phyloP scores from a whole-genome alignment of 139 green algal species.

The Pseudopediastrum boryanum region DNA sequence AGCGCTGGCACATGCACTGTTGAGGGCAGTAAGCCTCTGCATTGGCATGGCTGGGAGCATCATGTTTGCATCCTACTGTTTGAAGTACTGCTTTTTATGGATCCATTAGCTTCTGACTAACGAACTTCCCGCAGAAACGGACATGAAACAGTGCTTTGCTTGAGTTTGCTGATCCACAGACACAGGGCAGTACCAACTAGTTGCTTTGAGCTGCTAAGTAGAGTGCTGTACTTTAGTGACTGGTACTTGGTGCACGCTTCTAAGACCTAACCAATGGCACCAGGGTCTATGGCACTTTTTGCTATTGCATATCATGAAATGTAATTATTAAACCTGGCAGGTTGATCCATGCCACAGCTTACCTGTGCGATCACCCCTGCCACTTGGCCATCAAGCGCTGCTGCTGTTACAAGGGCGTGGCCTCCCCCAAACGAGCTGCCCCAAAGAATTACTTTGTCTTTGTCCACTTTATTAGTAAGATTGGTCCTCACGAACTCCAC shows the following conservation, averaged over 20 bases:
- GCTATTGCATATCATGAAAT: background rate
- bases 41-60: too few relatives aligned
- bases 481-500: slow-evolving; percentile 38
- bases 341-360: background rate
- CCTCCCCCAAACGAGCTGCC: slow-evolving; percentile 21
- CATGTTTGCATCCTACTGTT: too few relatives aligned
- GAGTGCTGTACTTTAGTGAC: background rate
- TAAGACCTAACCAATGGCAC: background rate
- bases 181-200: background rate
- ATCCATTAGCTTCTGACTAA: too few relatives aligned
- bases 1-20: too few relatives aligned
- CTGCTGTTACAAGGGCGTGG: slow-evolving; percentile 13
- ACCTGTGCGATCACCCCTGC: slow-evolving; percentile 36
- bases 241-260: background rate
- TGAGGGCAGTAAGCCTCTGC: too few relatives aligned
- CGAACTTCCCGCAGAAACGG: too few relatives aligned
- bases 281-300: background rate
- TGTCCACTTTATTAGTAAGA: background rate
- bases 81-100: too few relatives aligned
- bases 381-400: background rate
- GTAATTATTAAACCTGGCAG: background rate
- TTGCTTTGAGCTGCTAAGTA: background rate
- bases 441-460: slow-evolving; percentile 23
- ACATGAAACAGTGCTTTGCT: too few relatives aligned
- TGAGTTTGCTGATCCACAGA: too few relatives aligned